These are phyloP conservation scores for Chlamydomonas sp. DNA, from an alignment of 139 green algal genomes.

Conservation along the genomic window DNA sequence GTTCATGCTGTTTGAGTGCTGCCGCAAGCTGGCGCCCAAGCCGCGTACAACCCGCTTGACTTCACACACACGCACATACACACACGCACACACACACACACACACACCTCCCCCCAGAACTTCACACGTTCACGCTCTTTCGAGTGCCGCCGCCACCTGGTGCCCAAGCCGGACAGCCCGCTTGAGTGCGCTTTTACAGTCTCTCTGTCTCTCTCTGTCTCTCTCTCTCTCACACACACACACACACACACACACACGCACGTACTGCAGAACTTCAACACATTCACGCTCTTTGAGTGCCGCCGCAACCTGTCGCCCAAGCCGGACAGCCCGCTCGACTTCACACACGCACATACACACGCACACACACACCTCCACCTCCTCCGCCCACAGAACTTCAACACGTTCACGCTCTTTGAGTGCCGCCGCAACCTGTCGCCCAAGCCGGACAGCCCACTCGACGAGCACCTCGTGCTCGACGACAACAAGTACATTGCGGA, in stretches of 20 bases:
- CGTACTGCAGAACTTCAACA: slow-evolving; percentile 78
- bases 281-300: slow-evolving; percentile 90
- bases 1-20: slow-evolving; percentile 87
- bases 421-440: slow-evolving; percentile 23
- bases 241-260: too few relatives aligned
- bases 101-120: too few relatives aligned
- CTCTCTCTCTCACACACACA: too few relatives aligned
- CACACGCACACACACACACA: too few relatives aligned
- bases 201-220: too few relatives aligned
- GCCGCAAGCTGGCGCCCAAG: slow-evolving; percentile 24
- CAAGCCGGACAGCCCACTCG: slow-evolving; percentile 25
- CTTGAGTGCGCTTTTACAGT: too few relatives aligned
- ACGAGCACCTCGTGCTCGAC: slow-evolving; percentile 85
- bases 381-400: slow-evolving; percentile 72
- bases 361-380: too few relatives aligned
- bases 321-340: too few relatives aligned
- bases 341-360: not conserved
- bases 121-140: too few relatives aligned
- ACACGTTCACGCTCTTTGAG: slow-evolving; percentile 93
- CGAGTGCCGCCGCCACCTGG: too few relatives aligned
- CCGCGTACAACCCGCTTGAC: too few relatives aligned
- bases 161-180: too few relatives aligned
- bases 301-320: slow-evolving; percentile 26
- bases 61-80: not conserved
- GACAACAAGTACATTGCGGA: slow-evolving; percentile 87